Percentiles rank a stretch among this genome's conserved stretches.
Conservation (phyloP, 441 rosid genomes). For the Aleurites moluccanus region DNA sequence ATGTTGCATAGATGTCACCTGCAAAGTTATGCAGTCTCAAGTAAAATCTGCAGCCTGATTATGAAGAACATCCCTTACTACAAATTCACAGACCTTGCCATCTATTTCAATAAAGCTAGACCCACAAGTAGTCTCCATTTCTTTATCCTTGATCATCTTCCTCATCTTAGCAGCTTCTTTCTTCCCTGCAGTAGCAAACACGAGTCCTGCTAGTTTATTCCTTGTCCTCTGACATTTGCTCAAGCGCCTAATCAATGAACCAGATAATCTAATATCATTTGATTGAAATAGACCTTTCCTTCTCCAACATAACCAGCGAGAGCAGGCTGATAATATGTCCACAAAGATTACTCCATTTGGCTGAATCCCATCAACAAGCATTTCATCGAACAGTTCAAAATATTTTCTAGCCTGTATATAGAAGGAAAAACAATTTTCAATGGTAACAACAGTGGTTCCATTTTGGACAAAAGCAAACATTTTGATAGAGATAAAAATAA, state of each 20-base stretch:
- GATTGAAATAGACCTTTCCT: conserved; percentile 18
- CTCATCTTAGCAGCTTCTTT: neutral
- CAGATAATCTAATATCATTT: too few species aligned
- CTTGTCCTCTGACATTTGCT: conserved; percentile 16
- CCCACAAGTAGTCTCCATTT: conserved; percentile 8
- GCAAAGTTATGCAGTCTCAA: too few species aligned
- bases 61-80: neutral
- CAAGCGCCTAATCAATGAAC: neutral
- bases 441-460: too few species aligned
- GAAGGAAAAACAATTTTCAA: too few species aligned
- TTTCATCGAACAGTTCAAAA: conserved; percentile 9
- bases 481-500: too few species aligned
- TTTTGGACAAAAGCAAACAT: too few species aligned
- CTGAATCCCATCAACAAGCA: conserved; percentile 14
- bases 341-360: conserved; percentile 19
- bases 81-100: conserved; percentile 8
- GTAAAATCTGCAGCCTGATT: neutral
- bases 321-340: conserved; percentile 13
- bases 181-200: neutral
- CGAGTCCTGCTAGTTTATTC: conserved; percentile 5
- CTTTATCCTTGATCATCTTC: conserved; percentile 9
- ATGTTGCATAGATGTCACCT: too few species aligned
- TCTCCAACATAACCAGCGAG: conserved; percentile 20
- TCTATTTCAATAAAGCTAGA: conserved; percentile 17
- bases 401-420: conserved; percentile 15